A percentile compares a stretch with the other conserved stretches of the same genome.
Conservation (phyloP, 371 early-diverging fungal species). For the Dinochytrium kinnereticum region DNA sequence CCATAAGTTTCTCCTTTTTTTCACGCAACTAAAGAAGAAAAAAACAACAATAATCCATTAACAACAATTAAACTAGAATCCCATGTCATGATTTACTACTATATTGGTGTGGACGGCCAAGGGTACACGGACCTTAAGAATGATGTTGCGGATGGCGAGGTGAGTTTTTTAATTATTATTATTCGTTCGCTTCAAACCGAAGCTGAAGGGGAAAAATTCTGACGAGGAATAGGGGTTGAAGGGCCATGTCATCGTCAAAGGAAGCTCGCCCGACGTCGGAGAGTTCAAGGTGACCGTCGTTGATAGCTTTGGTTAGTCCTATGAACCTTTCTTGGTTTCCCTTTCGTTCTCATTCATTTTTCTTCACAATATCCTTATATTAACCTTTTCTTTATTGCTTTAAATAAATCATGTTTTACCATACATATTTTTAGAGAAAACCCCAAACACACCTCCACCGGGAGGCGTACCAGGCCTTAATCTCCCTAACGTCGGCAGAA, state of each 20-base stretch:
- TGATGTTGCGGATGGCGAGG: neutral
- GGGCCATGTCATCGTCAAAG: neutral
- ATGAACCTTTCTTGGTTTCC: neutral
- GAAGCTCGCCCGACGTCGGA: neutral
- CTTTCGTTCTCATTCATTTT: too few relatives aligned
- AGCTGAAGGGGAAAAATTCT: neutral
- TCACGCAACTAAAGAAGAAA: too few relatives aligned
- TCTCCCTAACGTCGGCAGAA: neutral
- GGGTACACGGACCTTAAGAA: constrained; percentile 11
- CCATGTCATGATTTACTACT: constrained; percentile 34
- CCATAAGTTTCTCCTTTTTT: too few relatives aligned
- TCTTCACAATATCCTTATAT: neutral
- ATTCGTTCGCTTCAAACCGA: neutral
- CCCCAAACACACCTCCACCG: too few relatives aligned
- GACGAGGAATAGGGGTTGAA: neutral
- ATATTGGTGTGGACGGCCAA: constrained; percentile 35
- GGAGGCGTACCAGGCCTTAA: too few relatives aligned
- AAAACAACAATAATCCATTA: too few relatives aligned
- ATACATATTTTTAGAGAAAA: too few relatives aligned
- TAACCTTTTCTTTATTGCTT: neutral
- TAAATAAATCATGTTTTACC: too few relatives aligned
- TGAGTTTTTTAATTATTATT: neutral
- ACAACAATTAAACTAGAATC: too few relatives aligned
- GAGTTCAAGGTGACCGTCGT: neutral
- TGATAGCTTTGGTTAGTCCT: neutral